Conservation (phyloP, 371 early-diverging fungal species). For the Actinomortierella ambigua region DNA sequence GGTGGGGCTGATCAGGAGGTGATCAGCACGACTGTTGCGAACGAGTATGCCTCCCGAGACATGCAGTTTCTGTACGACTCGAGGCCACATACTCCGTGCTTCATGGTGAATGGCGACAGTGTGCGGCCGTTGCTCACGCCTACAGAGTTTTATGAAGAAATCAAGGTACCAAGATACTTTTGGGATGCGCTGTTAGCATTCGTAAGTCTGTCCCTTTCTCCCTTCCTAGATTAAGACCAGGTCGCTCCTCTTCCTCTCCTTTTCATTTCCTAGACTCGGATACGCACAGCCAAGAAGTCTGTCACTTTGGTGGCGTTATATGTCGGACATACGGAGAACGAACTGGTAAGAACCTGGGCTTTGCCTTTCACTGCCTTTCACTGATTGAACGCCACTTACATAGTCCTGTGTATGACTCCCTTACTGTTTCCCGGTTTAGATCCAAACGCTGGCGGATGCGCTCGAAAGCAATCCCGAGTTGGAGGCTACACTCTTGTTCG, state of each 20-base stretch:
- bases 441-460: constrained; percentile 62
- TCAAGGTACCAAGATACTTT: constrained; percentile 47
- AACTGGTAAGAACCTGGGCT: constrained; percentile 59
- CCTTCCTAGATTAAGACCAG: background rate
- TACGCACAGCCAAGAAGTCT: constrained; percentile 70
- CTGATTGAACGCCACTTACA: background rate
- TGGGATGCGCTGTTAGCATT: background rate
- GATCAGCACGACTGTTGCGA: too few relatives aligned
- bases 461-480: constrained; percentile 56
- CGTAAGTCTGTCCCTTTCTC: background rate
- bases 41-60: constrained; percentile 14
- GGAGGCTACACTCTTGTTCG: constrained; percentile 77
- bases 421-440: constrained; percentile 38
- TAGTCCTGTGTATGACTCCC: background rate
- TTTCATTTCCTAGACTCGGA: constrained; percentile 50
- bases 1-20: too few relatives aligned
- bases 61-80: constrained; percentile 27
- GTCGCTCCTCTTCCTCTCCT: background rate
- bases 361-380: background rate
- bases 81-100: constrained; percentile 34
- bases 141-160: constrained; percentile 51
- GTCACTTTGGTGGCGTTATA: constrained; percentile 89
- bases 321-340: constrained; percentile 81
- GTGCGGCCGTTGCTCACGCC: constrained; percentile 52
- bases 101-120: constrained; percentile 47